Conservation (phyloP, 345 rosid genomes). For the Mercurialis annua region DNA sequence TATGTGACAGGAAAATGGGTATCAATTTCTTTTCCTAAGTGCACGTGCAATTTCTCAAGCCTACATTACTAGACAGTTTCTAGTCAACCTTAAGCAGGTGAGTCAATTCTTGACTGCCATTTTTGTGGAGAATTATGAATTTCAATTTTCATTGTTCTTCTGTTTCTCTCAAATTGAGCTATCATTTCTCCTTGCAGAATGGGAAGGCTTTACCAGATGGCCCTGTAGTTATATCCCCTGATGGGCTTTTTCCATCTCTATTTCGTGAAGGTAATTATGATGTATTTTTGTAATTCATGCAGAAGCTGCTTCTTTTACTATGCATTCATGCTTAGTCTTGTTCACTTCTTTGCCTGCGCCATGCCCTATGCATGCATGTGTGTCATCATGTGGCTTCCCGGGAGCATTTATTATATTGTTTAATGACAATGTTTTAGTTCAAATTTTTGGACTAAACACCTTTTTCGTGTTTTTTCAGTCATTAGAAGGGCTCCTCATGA, state of each 20-base stretch:
- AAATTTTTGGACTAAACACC: constrained; percentile 10
- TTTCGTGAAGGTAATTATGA: constrained; percentile 73
- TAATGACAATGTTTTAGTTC: constrained; percentile 3
- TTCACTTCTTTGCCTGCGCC: neutral
- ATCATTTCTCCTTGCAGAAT: constrained; percentile 43
- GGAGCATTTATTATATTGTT: neutral
- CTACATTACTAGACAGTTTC: constrained; percentile 73
- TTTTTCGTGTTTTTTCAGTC: constrained; percentile 42
- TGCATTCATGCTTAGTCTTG: too few relatives aligned
- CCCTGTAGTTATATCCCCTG: constrained; percentile 96
- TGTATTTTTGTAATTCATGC: neutral
- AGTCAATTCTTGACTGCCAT: constrained; percentile 5
- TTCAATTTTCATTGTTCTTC: constrained; percentile 1
- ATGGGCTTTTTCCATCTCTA: constrained; percentile 91
- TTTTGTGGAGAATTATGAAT: constrained; percentile 1
- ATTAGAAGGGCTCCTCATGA: constrained; percentile 98
- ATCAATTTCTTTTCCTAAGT: constrained; percentile 86
- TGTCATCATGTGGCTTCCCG: neutral
- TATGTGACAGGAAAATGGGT: constrained; percentile 82
- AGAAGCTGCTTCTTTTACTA: neutral
- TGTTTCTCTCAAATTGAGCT: neutral
- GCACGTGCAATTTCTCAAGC: constrained; percentile 98
- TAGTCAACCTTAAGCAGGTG: constrained; percentile 91
- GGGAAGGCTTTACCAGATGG: constrained; percentile 97
- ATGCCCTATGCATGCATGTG: neutral